phyloP scores from a whole-genome alignment of 495 filamentous ascomycete genomes.

The Cryomyces minteri region DNA sequence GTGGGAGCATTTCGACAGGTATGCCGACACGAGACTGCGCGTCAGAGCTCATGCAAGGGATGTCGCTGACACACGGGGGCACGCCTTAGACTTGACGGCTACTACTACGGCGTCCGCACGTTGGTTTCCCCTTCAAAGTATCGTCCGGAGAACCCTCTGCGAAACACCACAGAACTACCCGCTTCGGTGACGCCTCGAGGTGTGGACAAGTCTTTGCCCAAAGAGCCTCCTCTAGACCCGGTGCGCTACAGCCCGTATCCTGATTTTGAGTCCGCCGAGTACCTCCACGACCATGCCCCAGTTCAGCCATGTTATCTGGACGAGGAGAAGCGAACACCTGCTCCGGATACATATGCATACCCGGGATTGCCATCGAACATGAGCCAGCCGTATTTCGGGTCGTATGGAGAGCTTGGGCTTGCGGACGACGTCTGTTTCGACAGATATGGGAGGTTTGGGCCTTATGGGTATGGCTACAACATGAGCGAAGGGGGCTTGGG shows the following conservation, averaged over 20 bases:
- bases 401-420: constrained; percentile 19
- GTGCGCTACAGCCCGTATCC: constrained; percentile 21
- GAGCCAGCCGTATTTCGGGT: constrained; percentile 19
- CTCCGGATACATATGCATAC: constrained; percentile 22
- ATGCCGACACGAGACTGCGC: not conserved
- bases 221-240: constrained; percentile 17
- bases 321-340: constrained; percentile 10
- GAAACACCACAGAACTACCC: not conserved
- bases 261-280: constrained; percentile 13
- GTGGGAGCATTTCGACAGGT: constrained; percentile 19
- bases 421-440: constrained; percentile 22
- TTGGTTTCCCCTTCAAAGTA: constrained; percentile 15
- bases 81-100: constrained; percentile 13
- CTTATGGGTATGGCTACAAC: constrained; percentile 24
- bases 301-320: constrained; percentile 22
- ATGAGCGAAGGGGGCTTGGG: constrained; percentile 17
- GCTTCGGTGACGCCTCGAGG: not conserved
- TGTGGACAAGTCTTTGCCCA: not conserved
- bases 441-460: constrained; percentile 20
- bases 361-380: constrained; percentile 23
- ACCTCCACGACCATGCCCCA: constrained; percentile 11
- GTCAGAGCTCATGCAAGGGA: not conserved
- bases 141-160: constrained; percentile 9
- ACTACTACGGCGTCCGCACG: constrained; percentile 18
- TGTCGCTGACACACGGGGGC: constrained; percentile 1